These are phyloP conservation scores for Aspergillus viridinutans DNA, from an alignment of 2,329 filamentous ascomycete genomes.

Conservation along the genomic window DNA sequence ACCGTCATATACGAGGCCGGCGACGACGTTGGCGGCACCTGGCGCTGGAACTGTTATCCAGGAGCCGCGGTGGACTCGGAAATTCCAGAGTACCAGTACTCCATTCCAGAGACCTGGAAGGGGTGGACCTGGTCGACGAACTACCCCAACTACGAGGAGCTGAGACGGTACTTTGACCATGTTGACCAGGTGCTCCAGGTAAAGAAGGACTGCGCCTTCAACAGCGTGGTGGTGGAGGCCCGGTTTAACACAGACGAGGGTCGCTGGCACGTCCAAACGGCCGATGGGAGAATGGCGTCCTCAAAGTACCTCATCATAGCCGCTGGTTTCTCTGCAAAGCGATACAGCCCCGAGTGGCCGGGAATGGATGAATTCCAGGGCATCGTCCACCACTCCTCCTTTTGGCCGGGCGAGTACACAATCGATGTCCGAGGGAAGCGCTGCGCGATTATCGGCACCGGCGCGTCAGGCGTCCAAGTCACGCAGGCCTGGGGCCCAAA, in stretches of 20 bases:
- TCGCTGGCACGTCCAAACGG: slow-evolving; percentile 45
- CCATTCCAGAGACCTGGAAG: slow-evolving; percentile 46
- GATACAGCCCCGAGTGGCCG: slow-evolving; percentile 38
- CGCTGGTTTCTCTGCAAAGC: slow-evolving; percentile 46
- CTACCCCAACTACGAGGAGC: slow-evolving; percentile 31
- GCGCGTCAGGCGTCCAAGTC: slow-evolving; percentile 54
- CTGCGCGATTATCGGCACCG: slow-evolving; percentile 54
- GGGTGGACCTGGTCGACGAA: slow-evolving; percentile 43
- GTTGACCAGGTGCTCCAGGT: slow-evolving; percentile 44
- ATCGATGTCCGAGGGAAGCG: slow-evolving; percentile 47
- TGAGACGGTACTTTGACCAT: slow-evolving; percentile 46
- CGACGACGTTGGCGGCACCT: slow-evolving; percentile 50
- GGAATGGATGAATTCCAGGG: slow-evolving; percentile 47
- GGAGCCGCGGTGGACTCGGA: slow-evolving; percentile 54
- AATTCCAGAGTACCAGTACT: slow-evolving; percentile 52
- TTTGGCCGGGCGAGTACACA: slow-evolving; percentile 46
- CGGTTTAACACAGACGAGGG: slow-evolving; percentile 34
- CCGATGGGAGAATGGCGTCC: slow-evolving; percentile 37
- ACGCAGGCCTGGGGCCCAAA: slow-evolving; percentile 56
- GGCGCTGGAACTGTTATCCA: slow-evolving; percentile 56
- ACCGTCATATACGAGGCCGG: slow-evolving; percentile 52
- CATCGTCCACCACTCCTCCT: slow-evolving; percentile 51
- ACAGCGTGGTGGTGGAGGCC: slow-evolving; percentile 41
- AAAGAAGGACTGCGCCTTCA: slow-evolving; percentile 44
- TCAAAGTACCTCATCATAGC: slow-evolving; percentile 46